A percentile compares a stretch with the other conserved stretches of the same genome.
These are phyloP conservation scores for Malassezia equina DNA, from an alignment of 1,284 basidiomycete species.

Conservation along the genomic window DNA sequence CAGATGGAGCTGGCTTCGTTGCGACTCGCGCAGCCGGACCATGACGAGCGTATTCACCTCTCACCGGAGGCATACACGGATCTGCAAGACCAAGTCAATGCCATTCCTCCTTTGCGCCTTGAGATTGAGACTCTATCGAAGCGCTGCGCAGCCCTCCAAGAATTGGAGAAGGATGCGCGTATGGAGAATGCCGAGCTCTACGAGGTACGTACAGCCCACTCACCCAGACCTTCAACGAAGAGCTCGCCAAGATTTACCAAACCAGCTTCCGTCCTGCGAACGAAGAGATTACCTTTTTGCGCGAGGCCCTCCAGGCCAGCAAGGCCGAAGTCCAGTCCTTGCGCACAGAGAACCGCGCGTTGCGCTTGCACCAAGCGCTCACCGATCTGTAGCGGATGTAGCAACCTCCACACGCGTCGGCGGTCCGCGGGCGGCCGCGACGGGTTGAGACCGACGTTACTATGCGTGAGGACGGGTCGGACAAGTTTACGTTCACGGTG, in stretches of 20 bases:
- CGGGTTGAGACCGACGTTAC: background rate
- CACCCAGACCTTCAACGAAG: slow-evolving; percentile 41
- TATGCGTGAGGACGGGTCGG: slow-evolving; percentile 1
- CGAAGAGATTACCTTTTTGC: slow-evolving; percentile 27
- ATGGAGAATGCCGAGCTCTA: slow-evolving; percentile 46
- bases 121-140: slow-evolving; percentile 27
- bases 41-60: slow-evolving; percentile 2
- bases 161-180: slow-evolving; percentile 38
- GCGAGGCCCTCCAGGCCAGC: slow-evolving; percentile 23
- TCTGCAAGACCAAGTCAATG: slow-evolving; percentile 13
- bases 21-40: slow-evolving; percentile 11
- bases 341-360: slow-evolving; percentile 22
- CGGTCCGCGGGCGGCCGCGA: background rate
- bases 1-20: slow-evolving; percentile 17
- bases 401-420: background rate
- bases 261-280: slow-evolving; percentile 33
- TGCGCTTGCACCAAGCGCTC: slow-evolving; percentile 6
- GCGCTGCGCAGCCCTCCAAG: slow-evolving; percentile 32
- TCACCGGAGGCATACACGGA: slow-evolving; percentile 5
- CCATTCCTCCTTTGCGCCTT: slow-evolving; percentile 10
- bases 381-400: background rate
- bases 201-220: slow-evolving; percentile 16
- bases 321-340: slow-evolving; percentile 28
- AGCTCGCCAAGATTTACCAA: slow-evolving; percentile 40
- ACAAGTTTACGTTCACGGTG: slow-evolving; percentile 39